Evolutionary conservation across 108 stramenopile species (phyloP), one percentile per base, ranked within the genome.

Genomic region (Fistulifera solaris): DNA sequence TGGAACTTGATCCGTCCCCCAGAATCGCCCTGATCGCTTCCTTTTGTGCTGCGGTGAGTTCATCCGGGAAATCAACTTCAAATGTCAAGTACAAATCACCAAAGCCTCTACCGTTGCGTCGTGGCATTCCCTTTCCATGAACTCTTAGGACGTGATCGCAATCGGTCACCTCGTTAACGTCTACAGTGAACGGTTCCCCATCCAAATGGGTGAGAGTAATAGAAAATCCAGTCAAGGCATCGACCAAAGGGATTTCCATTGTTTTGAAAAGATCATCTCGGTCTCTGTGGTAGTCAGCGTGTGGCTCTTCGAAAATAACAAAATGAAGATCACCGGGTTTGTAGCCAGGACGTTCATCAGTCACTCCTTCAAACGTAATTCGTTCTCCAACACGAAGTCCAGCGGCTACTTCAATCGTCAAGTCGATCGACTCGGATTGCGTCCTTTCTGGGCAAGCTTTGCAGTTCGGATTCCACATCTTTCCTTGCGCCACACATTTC

Each of bases 401-500:
- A 69, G 78, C 71, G 27, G 68, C 48, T 1, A 95, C 62, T 59
- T 96, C 94, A 44, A 96, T 77, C 0, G 97, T 96, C 55, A 98
- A 67, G 39, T 84, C 78, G 48, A 95, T 94, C 67, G 85, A 87
- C 71, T 98, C 97, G 16, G 92, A 68, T 54, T 88, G 71, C 6
- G 97, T 98, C 55, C 92, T 75, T n/a, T 77, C 70, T 4, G 94
- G 94, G 72, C 97, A 98, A 7, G 67, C 89, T 44, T 58, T 52
- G 60, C 97, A 98, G 35, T 80, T 73, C 21, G 63, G 40, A 21
- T 76, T 69, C 97, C 97, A 98, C 77, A 83, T 84, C 59, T 96
- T 94, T 11, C 97, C 97, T 1, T 73, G 87, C 10, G 94, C 89
- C 13, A 96, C 80, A 63, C 97, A 98, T 38, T 81, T 82, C 8